Evolutionary conservation across 257 asterid species (phyloP).

Genomic region (Cynanchum wilfordii): DNA sequence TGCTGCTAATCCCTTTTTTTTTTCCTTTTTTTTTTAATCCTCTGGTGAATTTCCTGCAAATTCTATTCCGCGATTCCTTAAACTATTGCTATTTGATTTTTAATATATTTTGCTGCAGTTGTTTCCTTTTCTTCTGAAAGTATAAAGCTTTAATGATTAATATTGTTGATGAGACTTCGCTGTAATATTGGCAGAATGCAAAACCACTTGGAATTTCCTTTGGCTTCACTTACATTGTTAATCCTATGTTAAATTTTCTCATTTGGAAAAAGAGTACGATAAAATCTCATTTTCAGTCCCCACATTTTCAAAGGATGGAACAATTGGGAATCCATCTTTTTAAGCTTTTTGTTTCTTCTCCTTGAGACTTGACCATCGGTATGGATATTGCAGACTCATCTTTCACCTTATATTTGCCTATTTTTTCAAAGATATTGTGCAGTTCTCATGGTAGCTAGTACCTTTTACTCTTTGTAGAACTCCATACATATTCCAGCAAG

Average conservation of each 20-base stretch:
- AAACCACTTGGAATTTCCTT: background rate
- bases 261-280: background rate
- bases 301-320: background rate
- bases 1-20: background rate
- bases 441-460: background rate
- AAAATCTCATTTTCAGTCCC: background rate
- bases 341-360: background rate
- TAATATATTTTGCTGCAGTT: background rate
- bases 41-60: background rate
- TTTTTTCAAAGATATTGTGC: background rate
- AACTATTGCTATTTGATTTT: background rate
- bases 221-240: background rate
- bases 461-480: too few relatives aligned
- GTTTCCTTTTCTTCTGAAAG: background rate
- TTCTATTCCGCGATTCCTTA: background rate
- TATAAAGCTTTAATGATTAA: background rate
- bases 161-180: background rate
- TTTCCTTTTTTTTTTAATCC: background rate
- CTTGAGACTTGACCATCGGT: background rate
- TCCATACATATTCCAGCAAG: too few relatives aligned
- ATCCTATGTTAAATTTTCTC: background rate
- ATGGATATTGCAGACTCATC: background rate
- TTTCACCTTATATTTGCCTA: background rate
- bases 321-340: background rate
- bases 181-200: background rate